phyloP scores from a whole-genome alignment of 139 green algal species.

The Dunaliella sp. region DNA sequence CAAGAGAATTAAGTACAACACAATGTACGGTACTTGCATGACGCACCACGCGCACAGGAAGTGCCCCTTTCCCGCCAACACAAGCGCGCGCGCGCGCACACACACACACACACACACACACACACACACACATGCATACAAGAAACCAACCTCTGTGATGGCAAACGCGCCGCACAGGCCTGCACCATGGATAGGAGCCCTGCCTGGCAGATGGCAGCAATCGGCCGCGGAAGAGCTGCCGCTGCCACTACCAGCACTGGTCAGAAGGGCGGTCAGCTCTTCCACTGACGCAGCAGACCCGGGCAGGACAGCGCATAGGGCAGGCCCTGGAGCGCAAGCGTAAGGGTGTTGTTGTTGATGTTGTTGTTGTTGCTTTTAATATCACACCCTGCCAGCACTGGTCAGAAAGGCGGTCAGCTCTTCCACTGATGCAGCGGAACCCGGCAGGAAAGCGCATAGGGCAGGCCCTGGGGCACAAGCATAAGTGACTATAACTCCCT shows the following conservation, averaged over 20 bases:
- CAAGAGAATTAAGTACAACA: no score
- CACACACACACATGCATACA: constrained; percentile 26
- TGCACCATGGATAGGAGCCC: constrained; percentile 27
- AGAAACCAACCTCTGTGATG: constrained; percentile 45
- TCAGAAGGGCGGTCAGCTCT: constrained; percentile 35
- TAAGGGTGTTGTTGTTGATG: no score
- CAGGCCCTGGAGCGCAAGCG: constrained; percentile 47
- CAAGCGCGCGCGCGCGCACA: no score
- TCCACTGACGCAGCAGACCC: constrained; percentile 37
- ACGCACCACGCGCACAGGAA: no score
- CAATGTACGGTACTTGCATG: no score
- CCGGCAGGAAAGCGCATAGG: constrained; percentile 55
- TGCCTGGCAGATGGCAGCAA: constrained; percentile 17
- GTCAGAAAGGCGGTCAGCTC: constrained; percentile 36
- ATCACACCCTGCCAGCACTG: constrained; percentile 8
- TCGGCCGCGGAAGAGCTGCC: constrained; percentile 31
- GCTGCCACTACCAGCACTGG: constrained; percentile 1
- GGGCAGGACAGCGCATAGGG: constrained; percentile 55
- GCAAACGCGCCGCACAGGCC: constrained; percentile 45
- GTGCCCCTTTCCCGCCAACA: no score
- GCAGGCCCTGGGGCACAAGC: constrained; percentile 49
- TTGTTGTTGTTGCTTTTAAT: no score
- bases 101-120: not conserved
- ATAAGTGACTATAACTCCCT: no score
- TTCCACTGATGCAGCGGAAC: constrained; percentile 30